Percentiles rank a stretch among this genome's conserved stretches.
Conservation (phyloP, 345 rosid species). For the Trapa bicornis region DNA sequence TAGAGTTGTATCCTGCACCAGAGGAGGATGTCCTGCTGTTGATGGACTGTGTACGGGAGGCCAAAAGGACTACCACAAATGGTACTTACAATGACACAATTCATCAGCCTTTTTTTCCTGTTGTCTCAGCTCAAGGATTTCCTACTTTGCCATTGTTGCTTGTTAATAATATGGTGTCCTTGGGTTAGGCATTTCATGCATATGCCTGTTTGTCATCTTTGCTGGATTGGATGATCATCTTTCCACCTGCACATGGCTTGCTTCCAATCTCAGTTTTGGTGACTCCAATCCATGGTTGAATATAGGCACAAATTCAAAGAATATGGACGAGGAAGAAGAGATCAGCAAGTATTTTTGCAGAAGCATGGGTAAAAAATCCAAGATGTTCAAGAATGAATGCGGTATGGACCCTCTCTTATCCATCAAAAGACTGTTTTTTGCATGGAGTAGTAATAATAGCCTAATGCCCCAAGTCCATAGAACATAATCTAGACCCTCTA, state of each 20-base stretch:
- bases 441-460: no score
- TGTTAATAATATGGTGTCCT: no score
- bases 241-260: neutral
- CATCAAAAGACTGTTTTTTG: neutral
- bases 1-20: conserved; percentile 56
- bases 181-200: no score
- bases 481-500: no score
- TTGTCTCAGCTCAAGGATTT: neutral
- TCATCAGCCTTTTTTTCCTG: neutral
- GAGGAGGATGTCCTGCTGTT: conserved; percentile 70
- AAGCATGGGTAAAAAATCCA: conserved; percentile 31
- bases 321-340: conserved; percentile 41
- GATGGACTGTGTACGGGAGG: conserved; percentile 53
- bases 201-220: neutral
- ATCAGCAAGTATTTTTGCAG: conserved; percentile 37
- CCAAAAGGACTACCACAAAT: conserved; percentile 42
- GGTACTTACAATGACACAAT: conserved; percentile 21
- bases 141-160: no score
- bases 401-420: neutral
- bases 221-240: neutral
- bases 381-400: conserved; percentile 22
- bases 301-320: conserved; percentile 49
- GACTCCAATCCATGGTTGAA: neutral
- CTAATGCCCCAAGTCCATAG: no score
- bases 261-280: neutral